Evolutionary conservation across 2,329 filamentous ascomycete species (phyloP), one percentile per base, ranked within the genome.

Genomic region (Ciborinia camelliae): DNA sequence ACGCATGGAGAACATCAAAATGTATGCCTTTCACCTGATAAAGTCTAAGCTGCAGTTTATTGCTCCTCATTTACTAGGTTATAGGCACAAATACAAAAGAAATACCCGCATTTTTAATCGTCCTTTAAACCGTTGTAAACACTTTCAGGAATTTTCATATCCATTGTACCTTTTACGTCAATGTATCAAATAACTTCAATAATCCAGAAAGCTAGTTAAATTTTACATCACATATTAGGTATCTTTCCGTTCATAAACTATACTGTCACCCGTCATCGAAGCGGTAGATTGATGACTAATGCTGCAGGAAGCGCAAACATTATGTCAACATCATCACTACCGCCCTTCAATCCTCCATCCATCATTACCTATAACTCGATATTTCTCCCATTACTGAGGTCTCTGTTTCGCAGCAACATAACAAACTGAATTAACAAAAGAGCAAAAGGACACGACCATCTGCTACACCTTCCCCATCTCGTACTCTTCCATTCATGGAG

Each of bases 251-350:
- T n/a, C 4, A 35, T 14, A 41, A 7, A 7, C 26, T 30, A 23
- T 26, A 15, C 4, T 43, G 20, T 7, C 32, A 20, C 20, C 28
- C 39, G 26, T 18, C 39, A 18, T 18, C 20, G 12, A n/a, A 26
- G 26, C 30, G 39, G 26, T 57, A 41, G 12, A 4, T 41, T 30
- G 18, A 57, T 43, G 52, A 55, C 52, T 55, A 55, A 55, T 55
- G n/a, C 52, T 41, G 15, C 15, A 14, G 5, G 15, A 28, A 28
- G 28, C 4, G 15, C 8, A 0, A 28, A 20, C 35, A 41, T 28
- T 2, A 23, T 8, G 9, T 30, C 6, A 43, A 57, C 26, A 20
- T 43, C 20, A 53, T 26, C 12, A 23, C 9, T 23, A 9, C 41
- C 20, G 35, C 10, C n/a, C n/a, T n/a, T 28, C 20, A 43, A 41